Base-by-base conservation (phyloP, 2,329 filamentous ascomycete genomes). In the Fusarium subtropicale region DNA sequence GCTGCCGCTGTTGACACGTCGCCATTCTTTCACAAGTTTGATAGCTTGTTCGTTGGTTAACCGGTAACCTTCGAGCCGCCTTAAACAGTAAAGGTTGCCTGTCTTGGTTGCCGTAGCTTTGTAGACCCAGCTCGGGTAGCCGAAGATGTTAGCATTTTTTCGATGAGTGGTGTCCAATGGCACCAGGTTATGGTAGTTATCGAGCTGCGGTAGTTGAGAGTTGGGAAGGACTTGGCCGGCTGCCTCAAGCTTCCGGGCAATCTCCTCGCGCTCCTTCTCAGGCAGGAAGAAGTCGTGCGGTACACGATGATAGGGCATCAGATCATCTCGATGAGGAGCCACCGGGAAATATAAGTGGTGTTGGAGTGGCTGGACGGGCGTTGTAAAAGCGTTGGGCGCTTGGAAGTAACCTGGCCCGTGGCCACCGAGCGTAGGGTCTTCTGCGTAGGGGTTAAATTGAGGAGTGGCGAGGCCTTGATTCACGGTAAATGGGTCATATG, bases 341-440 rank as follows among this genome's bases (percentile, higher is more conserved):
- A 94, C 87, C 1, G 94, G 94, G 33, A 93, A 92, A 79, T 99
- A 99, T 15, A 97, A 86, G 78, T 99, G 96, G 78, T 97, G 97
- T 82, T 95, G 92, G 8, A 94, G 87, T 24, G 91, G 91, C 69
- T 91, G 90, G 22, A 84, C 77, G 18, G 85, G 83, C 13, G 84
- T 78, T 13, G 82, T 77, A 74, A 85, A 90, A 13, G 82, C 80
- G 51, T 80, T 80, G 44, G 86, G 86, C n/a, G 84, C 78, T 50
- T 87, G 86, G 76, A 91, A 97, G 78, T 90, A 97, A 3, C 88
- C 84, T 18, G 88, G 83, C 7, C 86, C 86, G 60, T 85, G 83
- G 30, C 79, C 82, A 8, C 85, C 82, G 48, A 94, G 81, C 22
- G 83, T 82, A 51, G 88, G 86, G 62, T 96, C 92, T 72, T 93